phyloP scores from a whole-genome alignment of 1,284 basidiomycete species.

The Ceratobasidium papillatum region DNA sequence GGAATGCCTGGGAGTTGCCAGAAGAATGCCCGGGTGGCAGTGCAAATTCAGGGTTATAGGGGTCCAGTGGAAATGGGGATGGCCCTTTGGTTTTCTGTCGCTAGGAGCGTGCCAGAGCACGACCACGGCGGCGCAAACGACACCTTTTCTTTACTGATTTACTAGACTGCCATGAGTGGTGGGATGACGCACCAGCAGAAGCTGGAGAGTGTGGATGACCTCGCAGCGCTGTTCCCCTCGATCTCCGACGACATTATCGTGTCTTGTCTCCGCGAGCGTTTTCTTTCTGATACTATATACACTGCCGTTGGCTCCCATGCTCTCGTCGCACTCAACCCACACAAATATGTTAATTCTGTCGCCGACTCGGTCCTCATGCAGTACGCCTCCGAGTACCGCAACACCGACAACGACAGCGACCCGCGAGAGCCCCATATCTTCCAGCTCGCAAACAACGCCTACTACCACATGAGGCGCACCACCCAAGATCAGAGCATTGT shows the following conservation, averaged over 20 bases:
- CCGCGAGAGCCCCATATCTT: slow-evolving; percentile 83
- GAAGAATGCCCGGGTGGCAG: background rate
- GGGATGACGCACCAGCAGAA: slow-evolving; percentile 40
- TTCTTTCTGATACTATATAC: slow-evolving; percentile 85
- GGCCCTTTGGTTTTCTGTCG: slow-evolving; percentile 32
- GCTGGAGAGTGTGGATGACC: slow-evolving; percentile 45
- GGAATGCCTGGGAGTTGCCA: background rate
- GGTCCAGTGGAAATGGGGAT: slow-evolving; percentile 36
- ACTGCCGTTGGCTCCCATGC: slow-evolving; percentile 74
- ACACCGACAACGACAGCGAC: slow-evolving; percentile 64
- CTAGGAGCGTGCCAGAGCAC: slow-evolving; percentile 30
- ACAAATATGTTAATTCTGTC: slow-evolving; percentile 83
- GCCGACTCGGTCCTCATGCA: slow-evolving; percentile 83
- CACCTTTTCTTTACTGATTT: slow-evolving; percentile 13
- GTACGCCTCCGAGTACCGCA: slow-evolving; percentile 80
- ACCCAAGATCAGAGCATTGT: slow-evolving; percentile 92
- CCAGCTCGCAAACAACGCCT: slow-evolving; percentile 87
- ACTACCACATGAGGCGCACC: slow-evolving; percentile 96
- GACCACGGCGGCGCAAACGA: slow-evolving; percentile 19
- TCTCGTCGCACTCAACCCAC: slow-evolving; percentile 86
- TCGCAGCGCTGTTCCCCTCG: slow-evolving; percentile 45
- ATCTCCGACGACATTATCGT: slow-evolving; percentile 75
- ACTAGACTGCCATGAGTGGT: slow-evolving; percentile 34
- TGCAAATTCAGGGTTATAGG: slow-evolving; percentile 19
- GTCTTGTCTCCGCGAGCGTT: slow-evolving; percentile 84